Conservation (phyloP, 345 rosid species). For the Corchorus capsularis region DNA sequence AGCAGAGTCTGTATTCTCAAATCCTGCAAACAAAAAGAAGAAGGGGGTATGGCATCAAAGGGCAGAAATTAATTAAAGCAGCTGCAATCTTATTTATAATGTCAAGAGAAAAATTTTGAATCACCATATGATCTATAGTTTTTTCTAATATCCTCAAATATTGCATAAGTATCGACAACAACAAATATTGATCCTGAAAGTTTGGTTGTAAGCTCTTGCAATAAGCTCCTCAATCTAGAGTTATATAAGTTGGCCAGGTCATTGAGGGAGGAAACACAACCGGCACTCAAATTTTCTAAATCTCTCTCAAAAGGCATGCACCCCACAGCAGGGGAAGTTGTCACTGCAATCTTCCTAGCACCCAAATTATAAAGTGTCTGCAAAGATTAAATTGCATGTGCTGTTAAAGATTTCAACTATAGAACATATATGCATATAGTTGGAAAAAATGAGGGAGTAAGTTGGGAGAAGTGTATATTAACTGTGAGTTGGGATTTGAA, state of each 20-base stretch:
- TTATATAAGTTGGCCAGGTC: slow-evolving; percentile 9
- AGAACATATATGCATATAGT: background rate
- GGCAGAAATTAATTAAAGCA: no score
- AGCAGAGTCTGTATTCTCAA: slow-evolving; percentile 32
- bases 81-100: no score
- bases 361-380: slow-evolving; percentile 26
- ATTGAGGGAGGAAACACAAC: background rate
- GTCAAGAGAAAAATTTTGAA: no score
- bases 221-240: slow-evolving; percentile 12
- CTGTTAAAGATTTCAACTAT: background rate
- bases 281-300: no score
- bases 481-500: slow-evolving; percentile 24
- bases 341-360: slow-evolving; percentile 26
- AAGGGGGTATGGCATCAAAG: no score
- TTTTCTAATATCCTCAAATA: background rate
- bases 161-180: background rate
- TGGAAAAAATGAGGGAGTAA: slow-evolving; percentile 6
- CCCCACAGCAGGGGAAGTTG: background rate
- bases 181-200: slow-evolving; percentile 13
- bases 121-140: slow-evolving; percentile 22
- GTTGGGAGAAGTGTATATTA: background rate
- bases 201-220: slow-evolving; percentile 6
- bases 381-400: background rate
- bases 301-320: slow-evolving; percentile 12
- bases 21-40: slow-evolving; percentile 25